phyloP scores from a whole-genome alignment of 1,139 yeast genomes.

The Chernovozyma sophiae-reginae region DNA sequence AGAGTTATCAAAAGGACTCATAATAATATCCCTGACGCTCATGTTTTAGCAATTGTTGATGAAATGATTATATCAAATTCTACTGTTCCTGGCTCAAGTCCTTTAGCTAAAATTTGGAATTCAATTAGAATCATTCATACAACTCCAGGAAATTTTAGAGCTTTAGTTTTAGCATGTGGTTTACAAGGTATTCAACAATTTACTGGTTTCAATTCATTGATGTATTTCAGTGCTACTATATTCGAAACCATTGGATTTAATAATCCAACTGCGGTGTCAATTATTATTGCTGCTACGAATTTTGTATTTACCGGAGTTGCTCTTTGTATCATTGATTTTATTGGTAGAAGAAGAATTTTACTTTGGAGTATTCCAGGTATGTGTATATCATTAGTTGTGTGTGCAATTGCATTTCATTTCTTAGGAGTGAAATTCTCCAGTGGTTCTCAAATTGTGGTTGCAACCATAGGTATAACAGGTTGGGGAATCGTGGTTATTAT shows the following conservation, averaged over 20 bases:
- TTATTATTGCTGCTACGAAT: slow-evolving; percentile 88
- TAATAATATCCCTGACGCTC: slow-evolving; percentile 50
- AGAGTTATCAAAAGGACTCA: slow-evolving; percentile 59
- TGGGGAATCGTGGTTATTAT: slow-evolving; percentile 88
- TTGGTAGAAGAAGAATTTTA: slow-evolving; percentile 81
- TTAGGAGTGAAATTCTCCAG: slow-evolving; percentile 56
- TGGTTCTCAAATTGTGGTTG: slow-evolving; percentile 38
- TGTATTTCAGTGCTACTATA: slow-evolving; percentile 90
- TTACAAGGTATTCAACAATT: slow-evolving; percentile 94
- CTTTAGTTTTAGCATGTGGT: slow-evolving; percentile 84
- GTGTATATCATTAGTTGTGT: slow-evolving; percentile 68
- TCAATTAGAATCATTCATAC: slow-evolving; percentile 67
- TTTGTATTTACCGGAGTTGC: slow-evolving; percentile 82
- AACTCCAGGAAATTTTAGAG: slow-evolving; percentile 80
- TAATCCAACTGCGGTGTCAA: slow-evolving; percentile 88
- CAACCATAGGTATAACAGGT: slow-evolving; percentile 51
- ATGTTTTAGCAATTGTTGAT: slow-evolving; percentile 53
- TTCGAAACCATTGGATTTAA: slow-evolving; percentile 85
- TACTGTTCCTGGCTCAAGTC: slow-evolving; percentile 60
- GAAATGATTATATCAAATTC: slow-evolving; percentile 57
- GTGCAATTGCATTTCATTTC: slow-evolving; percentile 88
- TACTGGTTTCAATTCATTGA: slow-evolving; percentile 90
- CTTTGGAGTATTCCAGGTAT: slow-evolving; percentile 75
- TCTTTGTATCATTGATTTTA: slow-evolving; percentile 73
- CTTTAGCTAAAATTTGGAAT: slow-evolving; percentile 52